Evolutionary conservation across 805 yeast species (phyloP).

Genomic region (Saturnispora zaruensis): DNA sequence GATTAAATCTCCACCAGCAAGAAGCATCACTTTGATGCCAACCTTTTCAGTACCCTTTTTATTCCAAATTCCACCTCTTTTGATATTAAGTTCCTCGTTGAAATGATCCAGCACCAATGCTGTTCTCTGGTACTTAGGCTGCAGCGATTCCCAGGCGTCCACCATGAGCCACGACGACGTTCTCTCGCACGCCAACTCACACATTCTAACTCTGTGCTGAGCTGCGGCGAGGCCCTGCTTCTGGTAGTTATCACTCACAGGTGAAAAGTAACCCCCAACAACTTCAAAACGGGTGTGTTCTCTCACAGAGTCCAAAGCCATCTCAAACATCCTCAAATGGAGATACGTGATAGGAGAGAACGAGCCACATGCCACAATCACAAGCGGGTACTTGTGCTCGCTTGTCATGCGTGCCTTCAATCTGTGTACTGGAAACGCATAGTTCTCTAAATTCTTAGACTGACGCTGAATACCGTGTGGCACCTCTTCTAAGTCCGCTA

Average conservation of each 20-base stretch:
- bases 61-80: constrained; percentile 67
- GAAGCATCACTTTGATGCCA: constrained; percentile 89
- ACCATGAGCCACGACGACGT: constrained; percentile 98
- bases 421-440: constrained; percentile 83
- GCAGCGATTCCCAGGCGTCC: constrained; percentile 97
- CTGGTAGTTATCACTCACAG: constrained; percentile 86
- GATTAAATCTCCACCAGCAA: constrained; percentile 96
- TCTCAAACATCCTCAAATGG: constrained; percentile 95
- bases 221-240: constrained; percentile 90
- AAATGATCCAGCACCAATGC: constrained; percentile 95
- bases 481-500: constrained; percentile 93
- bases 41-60: constrained; percentile 44
- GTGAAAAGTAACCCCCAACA: constrained; percentile 92
- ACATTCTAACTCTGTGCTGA: constrained; percentile 89
- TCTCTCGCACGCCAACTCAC: constrained; percentile 95
- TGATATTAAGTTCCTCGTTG: constrained; percentile 87
- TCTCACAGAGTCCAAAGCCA: constrained; percentile 90
- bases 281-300: constrained; percentile 94
- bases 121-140: constrained; percentile 83
- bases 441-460: constrained; percentile 58
- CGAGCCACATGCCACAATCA: constrained; percentile 95
- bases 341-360: constrained; percentile 93
- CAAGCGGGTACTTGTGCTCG: constrained; percentile 76
- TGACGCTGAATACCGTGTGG: constrained; percentile 92
- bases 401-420: constrained; percentile 62